Percentiles rank a stretch among this genome's conserved stretches.
Conservation (phyloP, 345 rosid species). For the Cardiospermum halicacabum region DNA sequence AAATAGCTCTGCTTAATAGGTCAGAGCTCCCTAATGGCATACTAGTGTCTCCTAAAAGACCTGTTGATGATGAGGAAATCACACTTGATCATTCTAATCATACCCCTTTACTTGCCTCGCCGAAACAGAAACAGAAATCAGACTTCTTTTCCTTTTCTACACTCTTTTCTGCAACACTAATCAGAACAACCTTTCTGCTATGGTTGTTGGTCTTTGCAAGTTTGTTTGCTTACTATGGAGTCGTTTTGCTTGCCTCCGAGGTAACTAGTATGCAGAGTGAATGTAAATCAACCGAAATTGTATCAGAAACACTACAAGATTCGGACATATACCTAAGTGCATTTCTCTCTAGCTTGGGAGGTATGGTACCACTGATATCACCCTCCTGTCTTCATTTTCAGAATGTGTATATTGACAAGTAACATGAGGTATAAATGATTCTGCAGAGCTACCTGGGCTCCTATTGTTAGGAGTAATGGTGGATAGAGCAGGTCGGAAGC, state of each 20-base stretch:
- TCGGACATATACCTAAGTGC: conserved; percentile 30
- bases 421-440: not conserved
- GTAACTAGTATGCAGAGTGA: conserved; percentile 29
- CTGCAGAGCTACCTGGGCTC: conserved; percentile 55
- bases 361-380: not conserved
- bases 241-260: conserved; percentile 52
- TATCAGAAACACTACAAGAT: conserved; percentile 4
- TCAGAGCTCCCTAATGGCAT: conserved; percentile 41
- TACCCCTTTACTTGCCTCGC: conserved; percentile 16
- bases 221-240: conserved; percentile 56
- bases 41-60: conserved; percentile 32
- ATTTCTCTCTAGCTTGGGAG: conserved; percentile 33
- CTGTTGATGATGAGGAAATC: conserved; percentile 18
- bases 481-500: conserved; percentile 55
- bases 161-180: conserved; percentile 46
- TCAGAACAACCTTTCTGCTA: conserved; percentile 42
- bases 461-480: conserved; percentile 44
- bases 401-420: too few species aligned
- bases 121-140: conserved; percentile 24
- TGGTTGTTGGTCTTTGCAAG: conserved; percentile 53
- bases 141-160: conserved; percentile 25
- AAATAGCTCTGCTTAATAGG: conserved; percentile 33
- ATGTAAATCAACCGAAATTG: conserved; percentile 17
- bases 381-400: not conserved
- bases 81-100: conserved; percentile 8